Base-by-base conservation (phyloP, 2,329 filamentous ascomycete species). In the Pseudonectria buxi region DNA sequence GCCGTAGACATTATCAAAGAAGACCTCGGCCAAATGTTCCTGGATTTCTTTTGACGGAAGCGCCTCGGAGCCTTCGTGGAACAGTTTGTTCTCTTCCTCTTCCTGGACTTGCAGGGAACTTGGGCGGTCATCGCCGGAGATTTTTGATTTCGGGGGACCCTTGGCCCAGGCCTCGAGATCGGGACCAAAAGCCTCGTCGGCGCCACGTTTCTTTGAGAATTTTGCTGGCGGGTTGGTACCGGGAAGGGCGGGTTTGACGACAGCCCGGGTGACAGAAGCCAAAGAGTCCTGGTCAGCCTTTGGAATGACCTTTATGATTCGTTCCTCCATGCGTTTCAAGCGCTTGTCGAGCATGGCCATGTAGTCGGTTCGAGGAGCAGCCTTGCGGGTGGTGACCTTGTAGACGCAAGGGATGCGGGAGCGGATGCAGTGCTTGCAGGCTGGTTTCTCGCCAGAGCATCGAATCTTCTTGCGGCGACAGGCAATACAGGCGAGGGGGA, bases 261-360 rank as follows among this genome's bases (percentile, higher is more conserved):
- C 74, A 10, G 89, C 89, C 39, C 92, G 74, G 5, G 82, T 82
- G 26, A 94, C 81, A 7, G 73, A 69, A 7, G 74, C 67, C 39
- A 82, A 57, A 16, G 77, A 68, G 28, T 83, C 80, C 44, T 86
- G 74, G 45, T 94, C 88, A 28, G 86, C 76, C 56, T 90, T 94
- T 0, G 92, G 90, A 18, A 96, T 83, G 39, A 90, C 83, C 59
- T 95, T 95, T 64, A 96, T 94, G 44, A 96, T 92, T 37, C 90
- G 82, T 54, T 96, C 90, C 62, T 98, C 92, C 92, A 96, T 96
- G 38, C 90, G 75, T 68, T 94, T 95, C 47, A 96, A 62, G 35
- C 92, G 77, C 64, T 95, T 95, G 64, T 96, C 92, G 51, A 96
- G 67, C 88, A 96, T 96, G 28, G 89, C 88, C 92, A 96, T 96